Conservation (phyloP, 2,329 filamentous ascomycete species). For the Scopulariopsis brevicaulis region DNA sequence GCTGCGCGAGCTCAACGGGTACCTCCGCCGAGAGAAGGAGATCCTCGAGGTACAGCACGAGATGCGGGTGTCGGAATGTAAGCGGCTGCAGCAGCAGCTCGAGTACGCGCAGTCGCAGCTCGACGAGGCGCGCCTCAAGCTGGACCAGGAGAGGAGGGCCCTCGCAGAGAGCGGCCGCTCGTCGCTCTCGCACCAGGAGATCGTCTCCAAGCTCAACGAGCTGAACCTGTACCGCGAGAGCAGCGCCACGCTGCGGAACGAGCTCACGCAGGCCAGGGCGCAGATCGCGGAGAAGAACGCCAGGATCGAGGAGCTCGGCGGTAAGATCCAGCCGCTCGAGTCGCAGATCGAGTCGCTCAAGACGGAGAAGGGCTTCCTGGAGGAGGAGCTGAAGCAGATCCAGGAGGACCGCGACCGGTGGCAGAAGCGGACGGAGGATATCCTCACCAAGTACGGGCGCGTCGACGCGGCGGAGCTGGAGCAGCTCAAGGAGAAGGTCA, state of each 20-base stretch:
- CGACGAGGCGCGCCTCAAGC: slow-evolving; percentile 77
- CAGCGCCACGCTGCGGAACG: slow-evolving; percentile 79
- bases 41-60: slow-evolving; percentile 96
- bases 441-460: slow-evolving; percentile 90
- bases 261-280: slow-evolving; percentile 67
- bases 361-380: slow-evolving; percentile 66
- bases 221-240: slow-evolving; percentile 94
- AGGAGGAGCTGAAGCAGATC: slow-evolving; percentile 79
- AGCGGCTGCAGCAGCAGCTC: slow-evolving; percentile 80
- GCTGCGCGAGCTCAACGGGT: slow-evolving; percentile 82
- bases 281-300: slow-evolving; percentile 64
- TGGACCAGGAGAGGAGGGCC: slow-evolving; percentile 76
- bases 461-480: slow-evolving; percentile 91
- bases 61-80: slow-evolving; percentile 75
- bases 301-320: slow-evolving; percentile 63
- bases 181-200: slow-evolving; percentile 71
- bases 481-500: slow-evolving; percentile 69
- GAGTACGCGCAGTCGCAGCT: slow-evolving; percentile 80
- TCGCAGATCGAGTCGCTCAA: slow-evolving; percentile 71
- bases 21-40: slow-evolving; percentile 89
- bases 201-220: slow-evolving; percentile 92
- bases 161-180: slow-evolving; percentile 63
- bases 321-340: slow-evolving; percentile 72
- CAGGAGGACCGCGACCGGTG: slow-evolving; percentile 88
- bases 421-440: slow-evolving; percentile 92